Evolutionary conservation across 371 early-diverging fungal species (phyloP).

Genomic region (Rhizomucor miehei): DNA sequence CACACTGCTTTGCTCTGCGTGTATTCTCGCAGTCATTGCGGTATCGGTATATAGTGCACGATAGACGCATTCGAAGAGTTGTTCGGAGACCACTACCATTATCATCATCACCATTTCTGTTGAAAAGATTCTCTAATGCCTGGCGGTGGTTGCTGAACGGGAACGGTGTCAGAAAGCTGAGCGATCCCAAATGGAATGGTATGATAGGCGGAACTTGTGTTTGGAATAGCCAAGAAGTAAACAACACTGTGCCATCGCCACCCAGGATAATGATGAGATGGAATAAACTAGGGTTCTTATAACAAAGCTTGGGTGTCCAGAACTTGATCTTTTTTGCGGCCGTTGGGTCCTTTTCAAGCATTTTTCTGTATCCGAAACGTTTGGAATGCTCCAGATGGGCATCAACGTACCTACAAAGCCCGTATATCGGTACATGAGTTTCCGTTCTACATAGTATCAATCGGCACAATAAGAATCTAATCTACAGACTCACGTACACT

Average conservation of each 20-base stretch:
- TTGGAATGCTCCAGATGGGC: constrained; percentile 55
- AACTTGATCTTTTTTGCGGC: constrained; percentile 49
- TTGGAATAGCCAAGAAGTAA: constrained; percentile 89
- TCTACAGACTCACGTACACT: no score
- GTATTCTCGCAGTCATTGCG: constrained; percentile 19
- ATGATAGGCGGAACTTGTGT: constrained; percentile 82
- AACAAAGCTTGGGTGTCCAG: constrained; percentile 80
- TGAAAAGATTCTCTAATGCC: no score
- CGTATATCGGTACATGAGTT: no score
- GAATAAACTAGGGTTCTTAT: constrained; percentile 63
- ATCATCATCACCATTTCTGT: constrained; percentile 10
- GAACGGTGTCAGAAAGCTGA: constrained; percentile 91
- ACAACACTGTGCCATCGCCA: constrained; percentile 87
- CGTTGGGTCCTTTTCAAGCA: constrained; percentile 28
- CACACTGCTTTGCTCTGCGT: not conserved
- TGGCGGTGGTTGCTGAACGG: constrained; percentile 34
- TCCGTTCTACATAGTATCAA: no score
- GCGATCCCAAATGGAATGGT: constrained; percentile 84
- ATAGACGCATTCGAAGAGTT: constrained; percentile 83
- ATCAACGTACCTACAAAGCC: constrained; percentile 62
- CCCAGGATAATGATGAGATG: constrained; percentile 81
- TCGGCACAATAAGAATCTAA: no score
- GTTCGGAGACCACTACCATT: constrained; percentile 46
- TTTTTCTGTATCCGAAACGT: constrained; percentile 51
- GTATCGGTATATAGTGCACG: constrained; percentile 70